Base-by-base conservation (phyloP, 768 basidiomycete genomes). In the Hirschioporus abietinus region DNA sequence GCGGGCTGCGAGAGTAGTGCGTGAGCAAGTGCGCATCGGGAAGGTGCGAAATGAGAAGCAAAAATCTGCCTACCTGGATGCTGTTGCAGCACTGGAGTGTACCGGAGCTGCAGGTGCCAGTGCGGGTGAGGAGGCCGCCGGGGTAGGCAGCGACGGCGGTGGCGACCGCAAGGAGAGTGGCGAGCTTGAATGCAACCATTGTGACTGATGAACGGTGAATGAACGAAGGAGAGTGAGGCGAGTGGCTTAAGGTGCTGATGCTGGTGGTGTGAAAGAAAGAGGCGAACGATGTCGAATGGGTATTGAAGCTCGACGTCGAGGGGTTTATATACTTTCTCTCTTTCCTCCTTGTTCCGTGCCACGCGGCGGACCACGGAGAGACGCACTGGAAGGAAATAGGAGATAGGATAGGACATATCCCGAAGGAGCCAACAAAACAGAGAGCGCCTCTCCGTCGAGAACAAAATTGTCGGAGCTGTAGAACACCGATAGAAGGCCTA, bases 201-300 rank as follows among this genome's bases (percentile, higher is more conserved):
- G 42, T 52, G 30, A 3, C 30, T 52, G 12, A 52, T 52, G 12
- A 20, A 20, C 20, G 42, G 12, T 15, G 60, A 61, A 15, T 7
- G 60, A 6, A 18, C 25, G 60, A 61, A 24, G 9, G 30, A 23
- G 18, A 15, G 60, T 25, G 30, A 24, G 30, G 1, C 9, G 60
- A 59, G 60, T 25, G 60, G 60, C 23, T 15, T 24, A 7, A 10
- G 20, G n/a, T 23, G 59, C 59, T 61, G 60, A 24, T 12, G 60
- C 10, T 6, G 18, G 17, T 25, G 60, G 60, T 5, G 30, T 15
- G 60, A 23, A 61, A 17, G 25, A 34, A 23, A 12, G 69, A 20
- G 64, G 66, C 64, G 59, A 60, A 34, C 64, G 42, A 63, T 65
- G 34, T 30, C 35, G 7, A 25, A 12, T 63, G 26, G 25, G 60